Evolutionary conservation across 805 yeast species (phyloP).

Genomic region (Candida cerambycidarum): DNA sequence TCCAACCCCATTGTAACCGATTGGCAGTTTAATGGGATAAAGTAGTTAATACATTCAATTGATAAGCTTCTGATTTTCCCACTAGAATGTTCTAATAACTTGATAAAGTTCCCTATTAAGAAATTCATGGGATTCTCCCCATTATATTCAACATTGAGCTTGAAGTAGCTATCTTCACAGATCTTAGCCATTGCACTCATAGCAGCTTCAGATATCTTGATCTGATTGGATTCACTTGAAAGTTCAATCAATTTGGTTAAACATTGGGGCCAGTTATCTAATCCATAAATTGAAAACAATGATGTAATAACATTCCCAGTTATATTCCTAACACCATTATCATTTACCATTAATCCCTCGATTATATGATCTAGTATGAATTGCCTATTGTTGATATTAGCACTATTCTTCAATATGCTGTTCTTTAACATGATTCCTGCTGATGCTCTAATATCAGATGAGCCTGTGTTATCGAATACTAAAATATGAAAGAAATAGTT

Average conservation of each 20-base stretch:
- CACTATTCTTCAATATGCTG: conserved; percentile 47
- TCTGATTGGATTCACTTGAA: conserved; percentile 34
- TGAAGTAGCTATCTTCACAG: conserved; percentile 79
- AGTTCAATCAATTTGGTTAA: conserved; percentile 68
- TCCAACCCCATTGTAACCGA: conserved; percentile 65
- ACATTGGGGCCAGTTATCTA: conserved; percentile 70
- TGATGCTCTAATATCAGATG: conserved; percentile 71
- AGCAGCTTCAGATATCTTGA: conserved; percentile 60
- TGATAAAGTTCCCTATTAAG: conserved; percentile 60
- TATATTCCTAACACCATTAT: conserved; percentile 73
- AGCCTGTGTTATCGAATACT: conserved; percentile 47
- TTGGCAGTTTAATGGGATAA: conserved; percentile 69
- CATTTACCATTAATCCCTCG: conserved; percentile 55
- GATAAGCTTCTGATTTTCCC: conserved; percentile 59
- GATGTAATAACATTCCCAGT: conserved; percentile 91
- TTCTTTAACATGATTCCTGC: conserved; percentile 88
- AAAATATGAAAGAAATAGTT: conserved; percentile 76
- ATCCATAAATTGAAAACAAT: conserved; percentile 66
- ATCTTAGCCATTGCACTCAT: conserved; percentile 80
- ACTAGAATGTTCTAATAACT: conserved; percentile 39
- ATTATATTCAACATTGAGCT: conserved; percentile 63
- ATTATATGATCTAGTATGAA: conserved; percentile 45
- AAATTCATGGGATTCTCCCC: conserved; percentile 67
- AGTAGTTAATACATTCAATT: conserved; percentile 72
- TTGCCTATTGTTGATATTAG: conserved; percentile 22